Conservation (phyloP, 2,329 filamentous ascomycete species). For the Ilyonectria robusta region DNA sequence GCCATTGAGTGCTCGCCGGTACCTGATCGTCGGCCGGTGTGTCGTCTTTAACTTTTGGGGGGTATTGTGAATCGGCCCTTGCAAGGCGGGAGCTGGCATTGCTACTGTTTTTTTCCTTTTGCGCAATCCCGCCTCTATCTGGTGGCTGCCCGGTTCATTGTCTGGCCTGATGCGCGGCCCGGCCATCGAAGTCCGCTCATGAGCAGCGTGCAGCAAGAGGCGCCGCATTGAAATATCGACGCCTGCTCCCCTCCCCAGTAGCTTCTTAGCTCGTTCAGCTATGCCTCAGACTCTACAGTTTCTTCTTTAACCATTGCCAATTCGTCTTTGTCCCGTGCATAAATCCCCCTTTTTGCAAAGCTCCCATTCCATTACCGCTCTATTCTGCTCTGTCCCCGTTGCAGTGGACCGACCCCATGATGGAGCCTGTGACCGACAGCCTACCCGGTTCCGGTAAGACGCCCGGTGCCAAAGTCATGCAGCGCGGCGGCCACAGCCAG, state of each 20-base stretch:
- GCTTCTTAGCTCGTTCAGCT: neutral
- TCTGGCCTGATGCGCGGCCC: constrained; percentile 16
- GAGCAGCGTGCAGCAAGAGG: neutral
- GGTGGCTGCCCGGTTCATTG: constrained; percentile 13
- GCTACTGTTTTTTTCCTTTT: constrained; percentile 10
- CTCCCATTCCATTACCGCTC: neutral
- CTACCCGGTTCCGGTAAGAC: constrained; percentile 27
- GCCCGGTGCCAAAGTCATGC: constrained; percentile 40
- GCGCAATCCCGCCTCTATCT: constrained; percentile 17
- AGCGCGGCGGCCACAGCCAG: constrained; percentile 8
- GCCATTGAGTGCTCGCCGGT: constrained; percentile 43
- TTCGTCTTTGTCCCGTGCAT: neutral
- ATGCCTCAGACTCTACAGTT: neutral
- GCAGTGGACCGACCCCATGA: constrained; percentile 24
- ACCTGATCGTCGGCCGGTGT: constrained; percentile 44
- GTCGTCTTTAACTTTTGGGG: constrained; percentile 26
- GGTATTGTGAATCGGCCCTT: neutral
- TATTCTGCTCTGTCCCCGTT: neutral
- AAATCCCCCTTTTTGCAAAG: neutral
- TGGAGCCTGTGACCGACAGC: constrained; percentile 22
- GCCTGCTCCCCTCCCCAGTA: neutral
- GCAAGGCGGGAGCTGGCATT: neutral
- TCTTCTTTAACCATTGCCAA: neutral
- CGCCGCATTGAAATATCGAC: constrained; percentile 1
- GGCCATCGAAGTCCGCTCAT: constrained; percentile 21